Percentiles rank a stretch among this genome's conserved stretches.
Evolutionary conservation across 345 rosid species (phyloP).

Genomic region (Brassica nigra): DNA sequence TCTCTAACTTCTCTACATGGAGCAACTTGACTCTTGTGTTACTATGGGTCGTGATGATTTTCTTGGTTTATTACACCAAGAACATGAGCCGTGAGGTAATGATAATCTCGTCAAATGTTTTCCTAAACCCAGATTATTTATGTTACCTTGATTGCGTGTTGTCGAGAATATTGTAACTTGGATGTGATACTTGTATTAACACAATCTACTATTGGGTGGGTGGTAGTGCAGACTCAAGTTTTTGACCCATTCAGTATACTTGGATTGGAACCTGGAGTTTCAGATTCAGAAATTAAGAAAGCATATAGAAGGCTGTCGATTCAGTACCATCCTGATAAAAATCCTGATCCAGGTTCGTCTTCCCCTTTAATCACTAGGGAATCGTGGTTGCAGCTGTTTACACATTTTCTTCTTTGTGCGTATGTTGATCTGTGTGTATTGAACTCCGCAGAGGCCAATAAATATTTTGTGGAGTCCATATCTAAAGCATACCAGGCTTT

Average conservation of each 20-base stretch:
- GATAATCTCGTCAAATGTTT: slow-evolving; percentile 10
- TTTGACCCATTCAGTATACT: slow-evolving; percentile 92
- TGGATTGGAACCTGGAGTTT: slow-evolving; percentile 79
- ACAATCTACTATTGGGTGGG: background rate
- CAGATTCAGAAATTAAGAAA: slow-evolving; percentile 88
- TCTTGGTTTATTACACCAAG: slow-evolving; percentile 84
- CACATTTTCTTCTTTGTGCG: slow-evolving; percentile 7
- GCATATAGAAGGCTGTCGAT: slow-evolving; percentile 88
- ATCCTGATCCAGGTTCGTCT: slow-evolving; percentile 92
- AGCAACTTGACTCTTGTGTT: slow-evolving; percentile 85
- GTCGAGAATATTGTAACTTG: background rate
- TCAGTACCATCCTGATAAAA: slow-evolving; percentile 97
- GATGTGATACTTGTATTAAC: slow-evolving; percentile 14
- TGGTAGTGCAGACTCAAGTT: slow-evolving; percentile 62
- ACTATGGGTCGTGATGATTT: slow-evolving; percentile 87
- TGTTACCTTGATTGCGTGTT: slow-evolving; percentile 20
- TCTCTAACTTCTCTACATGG: slow-evolving; percentile 89
- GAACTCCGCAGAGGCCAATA: slow-evolving; percentile 69
- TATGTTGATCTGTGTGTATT: slow-evolving; percentile 17
- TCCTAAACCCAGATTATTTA: background rate
- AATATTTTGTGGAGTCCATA: slow-evolving; percentile 83
- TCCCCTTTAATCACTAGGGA: background rate
- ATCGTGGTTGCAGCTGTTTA: slow-evolving; percentile 16
- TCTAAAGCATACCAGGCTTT: slow-evolving; percentile 97
- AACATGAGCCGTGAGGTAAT: slow-evolving; percentile 83